Conservation (phyloP, 106 monocot species). For the Dendrobium chrysotoxum region DNA sequence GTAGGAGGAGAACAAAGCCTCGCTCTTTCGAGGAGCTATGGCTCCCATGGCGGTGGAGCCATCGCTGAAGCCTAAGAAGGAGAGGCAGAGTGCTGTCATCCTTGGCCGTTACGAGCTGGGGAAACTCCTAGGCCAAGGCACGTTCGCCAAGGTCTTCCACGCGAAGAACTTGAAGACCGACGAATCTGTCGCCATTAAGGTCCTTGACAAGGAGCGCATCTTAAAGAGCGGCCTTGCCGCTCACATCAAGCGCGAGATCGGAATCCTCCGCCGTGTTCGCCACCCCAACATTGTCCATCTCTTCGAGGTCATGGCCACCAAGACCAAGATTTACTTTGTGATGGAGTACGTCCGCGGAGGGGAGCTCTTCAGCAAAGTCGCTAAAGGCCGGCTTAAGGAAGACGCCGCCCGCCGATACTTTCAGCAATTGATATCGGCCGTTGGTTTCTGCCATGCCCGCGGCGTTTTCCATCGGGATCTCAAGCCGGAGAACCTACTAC, state of each 20-base stretch:
- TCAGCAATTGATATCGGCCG: slow-evolving; percentile 70
- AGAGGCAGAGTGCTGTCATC: neutral
- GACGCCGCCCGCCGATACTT: slow-evolving; percentile 44
- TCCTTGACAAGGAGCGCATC: slow-evolving; percentile 19
- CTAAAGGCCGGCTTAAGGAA: slow-evolving; percentile 33
- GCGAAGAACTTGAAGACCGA: slow-evolving; percentile 12
- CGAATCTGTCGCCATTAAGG: slow-evolving; percentile 17
- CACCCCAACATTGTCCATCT: slow-evolving; percentile 25
- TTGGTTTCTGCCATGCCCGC: slow-evolving; percentile 72
- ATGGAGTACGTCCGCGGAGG: slow-evolving; percentile 37
- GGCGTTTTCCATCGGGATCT: slow-evolving; percentile 84
- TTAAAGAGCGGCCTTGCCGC: slow-evolving; percentile 15
- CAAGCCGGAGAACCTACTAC: slow-evolving; percentile 77
- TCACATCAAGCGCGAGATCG: slow-evolving; percentile 24
- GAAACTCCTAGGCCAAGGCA: slow-evolving; percentile 19
- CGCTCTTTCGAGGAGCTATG: neutral
- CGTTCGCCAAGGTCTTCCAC: slow-evolving; percentile 19
- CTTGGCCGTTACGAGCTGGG: slow-evolving; percentile 15
- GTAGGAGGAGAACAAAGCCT: neutral
- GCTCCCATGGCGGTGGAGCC: slow-evolving; percentile 12
- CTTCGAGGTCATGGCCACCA: slow-evolving; percentile 30
- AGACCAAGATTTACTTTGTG: slow-evolving; percentile 35
- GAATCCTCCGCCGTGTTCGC: slow-evolving; percentile 22
- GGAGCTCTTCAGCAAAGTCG: slow-evolving; percentile 26
- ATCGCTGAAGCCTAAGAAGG: slow-evolving; percentile 19